phyloP scores from a whole-genome alignment of 108 stramenopile species.

The Skeletonema marinoi region DNA sequence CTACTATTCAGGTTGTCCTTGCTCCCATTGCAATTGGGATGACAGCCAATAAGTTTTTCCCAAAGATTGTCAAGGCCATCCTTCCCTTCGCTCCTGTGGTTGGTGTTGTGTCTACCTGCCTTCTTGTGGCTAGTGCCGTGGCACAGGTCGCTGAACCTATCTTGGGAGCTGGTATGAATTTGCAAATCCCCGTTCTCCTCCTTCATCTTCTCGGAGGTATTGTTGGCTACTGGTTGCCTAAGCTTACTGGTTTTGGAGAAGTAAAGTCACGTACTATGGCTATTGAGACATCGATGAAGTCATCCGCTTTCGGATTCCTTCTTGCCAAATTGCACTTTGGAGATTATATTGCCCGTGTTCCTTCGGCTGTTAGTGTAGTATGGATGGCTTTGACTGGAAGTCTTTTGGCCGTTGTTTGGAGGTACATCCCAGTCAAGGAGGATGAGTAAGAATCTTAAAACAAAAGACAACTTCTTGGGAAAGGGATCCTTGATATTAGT shows the following conservation, averaged over 20 bases:
- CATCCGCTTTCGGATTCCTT: conserved; percentile 96
- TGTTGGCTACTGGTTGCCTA: conserved; percentile 88
- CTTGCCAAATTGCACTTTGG: conserved; percentile 98
- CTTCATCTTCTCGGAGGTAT: conserved; percentile 95
- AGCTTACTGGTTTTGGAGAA: conserved; percentile 87
- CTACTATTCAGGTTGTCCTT: conserved; percentile 96
- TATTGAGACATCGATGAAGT: conserved; percentile 98
- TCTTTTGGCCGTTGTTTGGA: conserved; percentile 93
- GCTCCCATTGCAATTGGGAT: conserved; percentile 96
- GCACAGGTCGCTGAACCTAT: conserved; percentile 92
- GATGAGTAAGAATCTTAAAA: conserved; percentile 19
- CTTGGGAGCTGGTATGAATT: conserved; percentile 75
- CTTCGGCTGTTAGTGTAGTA: conserved; percentile 95
- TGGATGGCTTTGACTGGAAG: conserved; percentile 98
- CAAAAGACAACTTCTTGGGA: not conserved
- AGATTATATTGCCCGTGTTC: conserved; percentile 91
- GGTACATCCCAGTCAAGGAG: conserved; percentile 91
- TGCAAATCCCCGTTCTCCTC: conserved; percentile 91
- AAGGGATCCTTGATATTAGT: not conserved
- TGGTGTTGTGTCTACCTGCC: conserved; percentile 94
- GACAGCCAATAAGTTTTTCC: conserved; percentile 92
- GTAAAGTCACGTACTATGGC: conserved; percentile 96
- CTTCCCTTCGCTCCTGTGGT: conserved; percentile 95
- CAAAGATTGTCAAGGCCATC: conserved; percentile 86
- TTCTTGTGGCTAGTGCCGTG: conserved; percentile 95